A percentile compares a stretch with the other conserved stretches of the same genome.
phyloP scores from a whole-genome alignment of 1,139 yeast genomes.

The Blastobotrys proliferans region DNA sequence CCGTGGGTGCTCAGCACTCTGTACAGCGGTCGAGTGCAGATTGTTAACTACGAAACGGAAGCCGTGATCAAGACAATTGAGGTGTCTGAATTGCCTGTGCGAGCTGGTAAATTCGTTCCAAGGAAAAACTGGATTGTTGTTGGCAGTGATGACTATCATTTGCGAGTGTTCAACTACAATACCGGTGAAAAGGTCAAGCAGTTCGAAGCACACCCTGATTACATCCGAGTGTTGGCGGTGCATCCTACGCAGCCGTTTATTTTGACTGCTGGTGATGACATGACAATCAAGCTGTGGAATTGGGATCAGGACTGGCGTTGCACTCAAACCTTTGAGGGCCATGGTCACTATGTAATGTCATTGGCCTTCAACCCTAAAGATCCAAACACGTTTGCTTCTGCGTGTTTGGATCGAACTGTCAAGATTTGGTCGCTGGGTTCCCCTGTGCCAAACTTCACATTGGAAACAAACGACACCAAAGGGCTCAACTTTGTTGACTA shows the following conservation, averaged over 20 bases:
- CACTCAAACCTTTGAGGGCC: conserved; percentile 92
- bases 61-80: conserved; percentile 66
- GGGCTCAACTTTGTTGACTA: conserved; percentile 96
- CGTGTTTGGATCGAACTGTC: conserved; percentile 92
- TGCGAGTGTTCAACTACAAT: conserved; percentile 89
- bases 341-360: conserved; percentile 92
- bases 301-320: conserved; percentile 93
- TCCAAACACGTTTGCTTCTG: conserved; percentile 95
- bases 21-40: conserved; percentile 74
- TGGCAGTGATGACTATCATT: conserved; percentile 92
- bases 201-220: conserved; percentile 98
- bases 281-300: conserved; percentile 90
- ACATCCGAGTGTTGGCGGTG: conserved; percentile 86
- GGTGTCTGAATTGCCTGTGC: conserved; percentile 90
- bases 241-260: conserved; percentile 91
- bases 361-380: conserved; percentile 96
- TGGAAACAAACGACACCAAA: conserved; percentile 84
- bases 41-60: conserved; percentile 86
- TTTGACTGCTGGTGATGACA: conserved; percentile 87
- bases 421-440: conserved; percentile 96
- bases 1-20: conserved; percentile 92
- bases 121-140: conserved; percentile 97
- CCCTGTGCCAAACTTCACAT: conserved; percentile 83
- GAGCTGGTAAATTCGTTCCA: conserved; percentile 93
- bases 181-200: conserved; percentile 92